These are phyloP conservation scores for Vitis amurensis DNA, from an alignment of 164 flowering plant genomes.

Conservation along the genomic window DNA sequence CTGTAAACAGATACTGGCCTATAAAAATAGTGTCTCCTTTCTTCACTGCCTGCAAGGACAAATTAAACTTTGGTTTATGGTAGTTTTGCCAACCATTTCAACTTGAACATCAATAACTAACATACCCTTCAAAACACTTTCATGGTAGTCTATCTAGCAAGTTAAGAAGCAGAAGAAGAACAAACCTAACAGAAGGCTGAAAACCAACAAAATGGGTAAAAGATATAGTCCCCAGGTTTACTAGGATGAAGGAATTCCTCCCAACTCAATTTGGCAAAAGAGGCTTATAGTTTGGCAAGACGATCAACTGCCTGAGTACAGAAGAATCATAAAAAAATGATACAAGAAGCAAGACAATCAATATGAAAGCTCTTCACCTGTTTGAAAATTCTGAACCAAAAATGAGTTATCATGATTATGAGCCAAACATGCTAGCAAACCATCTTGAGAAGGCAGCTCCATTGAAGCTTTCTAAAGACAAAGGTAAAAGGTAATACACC, in stretches of 20 bases:
- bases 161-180: background rate
- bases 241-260: background rate
- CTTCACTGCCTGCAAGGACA: conserved; percentile 62
- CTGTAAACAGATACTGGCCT: conserved; percentile 71
- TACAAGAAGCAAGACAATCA: no score
- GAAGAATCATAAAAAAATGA: no score
- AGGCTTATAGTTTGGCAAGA: no score
- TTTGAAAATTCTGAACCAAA: no score
- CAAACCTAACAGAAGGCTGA: background rate
- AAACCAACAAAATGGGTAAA: background rate
- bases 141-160: background rate
- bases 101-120: background rate
- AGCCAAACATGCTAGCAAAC: no score
- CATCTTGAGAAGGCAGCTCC: no score
- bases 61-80: background rate
- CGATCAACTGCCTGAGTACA: no score
- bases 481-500: no score
- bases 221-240: conserved; percentile 1
- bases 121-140: background rate
- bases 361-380: no score
- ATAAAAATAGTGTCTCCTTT: conserved; percentile 78
- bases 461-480: no score
- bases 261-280: background rate
- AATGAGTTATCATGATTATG: no score
- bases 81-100: background rate